A percentile compares a stretch with the other conserved stretches of the same genome.
phyloP scores from a whole-genome alignment of 2,329 filamentous ascomycete species.

The Aspergillus neoniger region DNA sequence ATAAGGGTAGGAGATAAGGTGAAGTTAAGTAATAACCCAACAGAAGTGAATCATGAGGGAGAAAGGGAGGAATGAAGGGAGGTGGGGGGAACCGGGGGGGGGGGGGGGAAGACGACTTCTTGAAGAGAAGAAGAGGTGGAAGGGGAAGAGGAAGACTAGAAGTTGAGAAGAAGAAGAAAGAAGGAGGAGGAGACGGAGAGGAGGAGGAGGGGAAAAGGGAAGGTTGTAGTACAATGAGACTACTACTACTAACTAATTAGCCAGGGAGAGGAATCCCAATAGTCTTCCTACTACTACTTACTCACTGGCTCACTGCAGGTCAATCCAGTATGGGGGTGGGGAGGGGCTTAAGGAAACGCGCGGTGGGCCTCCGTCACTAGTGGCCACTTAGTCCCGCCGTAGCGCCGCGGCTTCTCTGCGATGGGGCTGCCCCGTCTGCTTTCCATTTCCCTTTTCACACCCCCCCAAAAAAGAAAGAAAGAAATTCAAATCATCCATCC shows the following conservation, averaged over 20 bases:
- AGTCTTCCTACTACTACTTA: no score
- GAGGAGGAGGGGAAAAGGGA: constrained; percentile 3
- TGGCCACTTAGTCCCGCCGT: constrained; percentile 4
- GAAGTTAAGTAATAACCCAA: constrained; percentile 6
- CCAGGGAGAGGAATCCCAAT: no score
- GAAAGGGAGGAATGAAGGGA: not conserved
- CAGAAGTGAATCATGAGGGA: not conserved
- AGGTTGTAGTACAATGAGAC: constrained; percentile 10
- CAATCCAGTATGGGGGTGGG: constrained; percentile 20
- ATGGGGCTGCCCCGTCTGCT: no score
- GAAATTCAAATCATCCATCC: no score
- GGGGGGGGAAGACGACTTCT: no score
- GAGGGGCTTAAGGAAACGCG: constrained; percentile 21
- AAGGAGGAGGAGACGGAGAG: constrained; percentile 2
- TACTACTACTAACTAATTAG: no score
- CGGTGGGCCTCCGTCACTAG: constrained; percentile 18
- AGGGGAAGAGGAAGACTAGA: constrained; percentile 1
- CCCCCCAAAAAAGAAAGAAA: no score
- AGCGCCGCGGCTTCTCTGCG: not conserved
- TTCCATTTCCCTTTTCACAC: no score
- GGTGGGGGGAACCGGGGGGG: no score
- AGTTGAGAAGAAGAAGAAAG: constrained; percentile 7
- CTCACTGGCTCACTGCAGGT: no score
- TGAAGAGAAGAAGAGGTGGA: not conserved
- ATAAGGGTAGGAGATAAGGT: constrained; percentile 3